Evolutionary conservation across 345 rosid species (phyloP), one percentile per base, ranked within the genome.

Genomic region (Limnanthes douglasii): DNA sequence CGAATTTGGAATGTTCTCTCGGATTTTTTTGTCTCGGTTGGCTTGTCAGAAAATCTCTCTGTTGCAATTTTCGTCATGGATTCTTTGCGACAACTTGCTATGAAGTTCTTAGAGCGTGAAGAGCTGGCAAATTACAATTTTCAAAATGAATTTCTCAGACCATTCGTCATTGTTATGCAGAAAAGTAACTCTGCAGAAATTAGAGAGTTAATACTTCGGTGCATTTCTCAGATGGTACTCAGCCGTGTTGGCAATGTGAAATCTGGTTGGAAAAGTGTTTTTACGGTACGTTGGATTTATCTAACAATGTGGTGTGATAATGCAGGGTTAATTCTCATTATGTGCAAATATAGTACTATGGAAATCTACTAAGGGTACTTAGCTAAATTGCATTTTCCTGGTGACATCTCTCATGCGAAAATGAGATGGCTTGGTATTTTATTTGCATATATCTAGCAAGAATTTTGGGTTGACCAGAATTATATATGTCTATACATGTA

Each of bases 221-320:
- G 90, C 57, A 69, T 82, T 51, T 88, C 95, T 30, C 97, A 83
- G 67, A 88, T 88, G 97, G 97, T 88, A 43, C 88, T 88, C 43
- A 72, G 75, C 62, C 93, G 90, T 18, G 97, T 83, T 43, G 64
- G 52, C 41, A 73, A 83, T 53, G 97, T 83, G 53, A 88, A 88
- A 61, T 88, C 97, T 60, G 97, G 97, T 14, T 88, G 95, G 97
- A 88, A 76, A 68, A 88, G 95, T 60, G 95, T 88, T 56, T 88
- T 88, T 60, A 55, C 64, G 93, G 97, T 88, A 78, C 18, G 70
- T 40, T 44, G 18, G 15, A 8, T 23, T 41, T 38, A 35, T 32
- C 13, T 31, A n/a, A n/a, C n/a, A n/a, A n/a, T n/a, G n/a, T n/a
- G n/a, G n/a, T n/a, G n/a, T n/a, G n/a, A n/a, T n/a, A n/a, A n/a